A percentile compares a stretch with the other conserved stretches of the same genome.
These are phyloP conservation scores for Ogataea methylovora DNA, from an alignment of 805 yeast species.

Conservation along the genomic window DNA sequence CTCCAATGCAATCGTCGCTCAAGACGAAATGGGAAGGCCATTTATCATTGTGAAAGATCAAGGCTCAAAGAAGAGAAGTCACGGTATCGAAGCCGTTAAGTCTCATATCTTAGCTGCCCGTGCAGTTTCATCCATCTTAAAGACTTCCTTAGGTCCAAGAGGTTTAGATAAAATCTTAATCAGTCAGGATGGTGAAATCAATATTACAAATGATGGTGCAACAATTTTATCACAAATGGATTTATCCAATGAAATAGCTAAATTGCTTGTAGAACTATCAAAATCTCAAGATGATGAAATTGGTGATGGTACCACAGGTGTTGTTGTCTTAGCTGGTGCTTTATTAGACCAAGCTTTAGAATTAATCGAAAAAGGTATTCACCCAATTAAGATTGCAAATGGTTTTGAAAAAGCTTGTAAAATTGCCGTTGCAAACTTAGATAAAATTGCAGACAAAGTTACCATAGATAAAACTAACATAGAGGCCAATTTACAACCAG, in stretches of 20 bases:
- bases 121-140: slow-evolving; percentile 86
- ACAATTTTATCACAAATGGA: slow-evolving; percentile 95
- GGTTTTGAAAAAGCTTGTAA: slow-evolving; percentile 97
- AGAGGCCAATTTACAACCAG: slow-evolving; percentile 23
- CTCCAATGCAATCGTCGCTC: slow-evolving; percentile 98
- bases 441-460: slow-evolving; percentile 44
- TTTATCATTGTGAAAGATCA: slow-evolving; percentile 91
- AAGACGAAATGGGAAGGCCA: slow-evolving; percentile 99
- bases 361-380: slow-evolving; percentile 93
- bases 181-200: slow-evolving; percentile 95
- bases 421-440: slow-evolving; percentile 74
- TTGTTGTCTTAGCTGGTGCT: slow-evolving; percentile 93
- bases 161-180: slow-evolving; percentile 96
- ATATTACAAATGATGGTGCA: slow-evolving; percentile 98
- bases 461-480: slow-evolving; percentile 20
- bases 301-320: slow-evolving; percentile 99
- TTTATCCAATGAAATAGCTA: slow-evolving; percentile 92
- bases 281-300: slow-evolving; percentile 96
- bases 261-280: slow-evolving; percentile 86
- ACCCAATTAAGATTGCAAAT: slow-evolving; percentile 93
- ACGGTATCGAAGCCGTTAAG: slow-evolving; percentile 75
- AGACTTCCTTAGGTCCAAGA: slow-evolving; percentile 93
- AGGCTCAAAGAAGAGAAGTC: slow-evolving; percentile 44
- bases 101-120: slow-evolving; percentile 93
- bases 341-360: slow-evolving; percentile 90